A percentile compares a stretch with the other conserved stretches of the same genome.
Conservation (phyloP, 257 asterid genomes). For the Przewalskia tangutica region DNA sequence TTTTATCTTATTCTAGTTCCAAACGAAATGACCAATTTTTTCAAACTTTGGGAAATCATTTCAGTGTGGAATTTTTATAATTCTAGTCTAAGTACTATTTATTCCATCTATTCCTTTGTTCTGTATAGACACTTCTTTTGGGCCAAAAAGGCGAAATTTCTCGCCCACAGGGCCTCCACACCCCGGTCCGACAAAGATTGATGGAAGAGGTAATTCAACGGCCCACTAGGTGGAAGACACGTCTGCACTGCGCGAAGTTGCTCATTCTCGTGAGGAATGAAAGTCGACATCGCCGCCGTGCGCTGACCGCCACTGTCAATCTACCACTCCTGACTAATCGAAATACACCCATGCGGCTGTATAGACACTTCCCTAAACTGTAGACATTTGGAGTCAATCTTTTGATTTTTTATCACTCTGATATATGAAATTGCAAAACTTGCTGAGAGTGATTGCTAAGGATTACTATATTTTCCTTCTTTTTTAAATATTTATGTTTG, state of each 20-base stretch:
- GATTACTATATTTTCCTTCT: neutral
- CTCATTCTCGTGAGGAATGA: no score
- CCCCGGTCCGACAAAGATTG: no score
- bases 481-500: neutral
- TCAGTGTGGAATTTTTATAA: neutral
- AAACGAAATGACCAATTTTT: neutral
- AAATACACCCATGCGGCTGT: no score
- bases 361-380: neutral
- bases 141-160: no score
- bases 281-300: no score
- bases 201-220: no score
- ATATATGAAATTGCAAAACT: neutral
- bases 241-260: no score
- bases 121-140: neutral
- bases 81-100: neutral
- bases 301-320: no score
- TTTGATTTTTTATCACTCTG: neutral
- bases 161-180: no score
- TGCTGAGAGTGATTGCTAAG: neutral
- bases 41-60: neutral
- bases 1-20: neutral
- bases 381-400: neutral
- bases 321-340: no score
- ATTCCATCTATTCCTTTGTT: neutral
- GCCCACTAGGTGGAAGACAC: no score